These are phyloP conservation scores for Tylopilus sp. DNA, from an alignment of 768 basidiomycete genomes.

Conservation along the genomic window DNA sequence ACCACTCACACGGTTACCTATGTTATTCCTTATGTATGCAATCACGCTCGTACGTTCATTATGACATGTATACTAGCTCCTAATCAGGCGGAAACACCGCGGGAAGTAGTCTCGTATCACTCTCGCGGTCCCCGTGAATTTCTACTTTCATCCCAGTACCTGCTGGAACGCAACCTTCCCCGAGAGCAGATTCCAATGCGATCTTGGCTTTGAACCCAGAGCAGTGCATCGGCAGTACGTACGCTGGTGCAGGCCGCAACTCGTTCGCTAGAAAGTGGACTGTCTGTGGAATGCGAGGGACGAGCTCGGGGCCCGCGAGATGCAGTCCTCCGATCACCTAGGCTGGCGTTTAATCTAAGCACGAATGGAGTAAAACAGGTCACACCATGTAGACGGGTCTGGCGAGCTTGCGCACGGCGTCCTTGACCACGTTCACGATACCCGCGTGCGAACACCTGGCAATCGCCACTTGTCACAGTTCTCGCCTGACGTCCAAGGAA, in stretches of 20 bases:
- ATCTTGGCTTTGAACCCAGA: conserved; percentile 76
- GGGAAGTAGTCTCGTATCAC: conserved; percentile 34
- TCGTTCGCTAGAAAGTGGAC: conserved; percentile 64
- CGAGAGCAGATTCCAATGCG: conserved; percentile 64
- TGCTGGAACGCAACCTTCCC: conserved; percentile 73
- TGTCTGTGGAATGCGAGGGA: conserved; percentile 61
- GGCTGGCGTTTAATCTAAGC: neutral
- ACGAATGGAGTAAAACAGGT: neutral
- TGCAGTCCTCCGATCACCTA: conserved; percentile 82
- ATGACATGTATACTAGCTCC: neutral
- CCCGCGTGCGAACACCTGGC: conserved; percentile 75
- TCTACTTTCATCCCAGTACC: conserved; percentile 70
- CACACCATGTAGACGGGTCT: conserved; percentile 75
- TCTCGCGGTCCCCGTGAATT: conserved; percentile 45
- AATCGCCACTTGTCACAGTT: neutral
- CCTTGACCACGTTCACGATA: conserved; percentile 77
- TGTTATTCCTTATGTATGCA: neutral
- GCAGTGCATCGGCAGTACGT: conserved; percentile 83
- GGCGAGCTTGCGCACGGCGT: conserved; percentile 58
- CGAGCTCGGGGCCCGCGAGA: conserved; percentile 68
- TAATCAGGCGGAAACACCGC: conserved; percentile 10
- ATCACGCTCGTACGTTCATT: neutral
- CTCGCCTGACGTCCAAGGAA: neutral
- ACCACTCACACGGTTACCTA: conserved; percentile 1
- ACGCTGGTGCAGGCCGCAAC: conserved; percentile 60